phyloP scores from a whole-genome alignment of 2,329 filamentous ascomycete species.

The Aspergillus brunneoviolaceus region DNA sequence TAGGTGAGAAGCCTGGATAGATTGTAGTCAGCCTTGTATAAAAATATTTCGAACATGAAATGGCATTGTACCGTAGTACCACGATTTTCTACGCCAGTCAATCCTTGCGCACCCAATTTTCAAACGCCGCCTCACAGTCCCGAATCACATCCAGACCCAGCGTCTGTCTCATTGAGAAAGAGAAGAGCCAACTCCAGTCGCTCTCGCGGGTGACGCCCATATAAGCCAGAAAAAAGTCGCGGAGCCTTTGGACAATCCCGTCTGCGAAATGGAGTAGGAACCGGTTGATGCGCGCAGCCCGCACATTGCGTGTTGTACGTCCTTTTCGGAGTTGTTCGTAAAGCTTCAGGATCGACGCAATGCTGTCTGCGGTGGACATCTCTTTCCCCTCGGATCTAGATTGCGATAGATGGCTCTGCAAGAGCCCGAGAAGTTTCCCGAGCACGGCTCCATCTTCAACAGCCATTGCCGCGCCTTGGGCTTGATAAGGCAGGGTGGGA shows the following conservation, averaged over 20 bases:
- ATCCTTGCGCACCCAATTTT: neutral
- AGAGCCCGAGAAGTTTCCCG: conserved; percentile 50
- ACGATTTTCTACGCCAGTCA: no score
- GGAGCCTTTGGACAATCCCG: conserved; percentile 13
- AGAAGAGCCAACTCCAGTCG: conserved; percentile 21
- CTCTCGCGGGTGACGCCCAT: conserved; percentile 18
- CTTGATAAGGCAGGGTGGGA: conserved; percentile 61
- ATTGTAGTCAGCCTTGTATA: no score
- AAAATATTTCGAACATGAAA: no score
- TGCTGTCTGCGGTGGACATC: neutral
- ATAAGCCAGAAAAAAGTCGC: conserved; percentile 15
- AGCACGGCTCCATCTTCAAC: conserved; percentile 67
- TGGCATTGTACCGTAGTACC: no score
- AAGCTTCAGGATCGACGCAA: conserved; percentile 4
- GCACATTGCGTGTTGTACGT: conserved; percentile 19
- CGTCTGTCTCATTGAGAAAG: conserved; percentile 13
- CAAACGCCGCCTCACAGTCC: conserved; percentile 13
- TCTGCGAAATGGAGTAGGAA: conserved; percentile 20
- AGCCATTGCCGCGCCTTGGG: conserved; percentile 64
- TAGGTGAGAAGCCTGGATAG: no score
- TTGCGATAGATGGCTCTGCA: conserved; percentile 39
- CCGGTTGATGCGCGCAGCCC: conserved; percentile 18
- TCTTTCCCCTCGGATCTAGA: neutral
- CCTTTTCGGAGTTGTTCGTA: conserved; percentile 20
- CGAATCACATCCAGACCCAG: conserved; percentile 14